Evolutionary conservation across 331 rosid genomes (phyloP).

Genomic region (Erythrophleum ivorense): DNA sequence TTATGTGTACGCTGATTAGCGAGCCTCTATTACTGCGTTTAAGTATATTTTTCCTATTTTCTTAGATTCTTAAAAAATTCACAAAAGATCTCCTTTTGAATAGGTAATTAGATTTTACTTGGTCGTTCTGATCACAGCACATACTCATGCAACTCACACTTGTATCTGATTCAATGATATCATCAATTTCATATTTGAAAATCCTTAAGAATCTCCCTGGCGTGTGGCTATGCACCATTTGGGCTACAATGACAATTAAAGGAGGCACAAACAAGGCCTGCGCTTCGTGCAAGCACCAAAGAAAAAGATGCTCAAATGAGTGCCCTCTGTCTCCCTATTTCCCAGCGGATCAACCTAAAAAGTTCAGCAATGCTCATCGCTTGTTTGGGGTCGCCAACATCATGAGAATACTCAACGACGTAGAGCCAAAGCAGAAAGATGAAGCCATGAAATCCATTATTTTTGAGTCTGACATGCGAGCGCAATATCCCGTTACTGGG

Average conservation of each 20-base stretch:
- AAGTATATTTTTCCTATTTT: too few species aligned
- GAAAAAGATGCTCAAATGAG: slow-evolving; percentile 49
- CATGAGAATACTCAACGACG: slow-evolving; percentile 25
- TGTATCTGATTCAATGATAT: not conserved
- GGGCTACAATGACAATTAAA: slow-evolving; percentile 41
- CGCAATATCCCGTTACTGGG: slow-evolving; percentile 41
- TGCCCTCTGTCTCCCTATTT: slow-evolving; percentile 58
- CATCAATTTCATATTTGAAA: not conserved
- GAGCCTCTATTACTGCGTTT: too few species aligned
- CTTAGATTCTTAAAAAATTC: too few species aligned
- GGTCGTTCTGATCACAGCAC: not conserved
- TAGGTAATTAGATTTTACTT: slow-evolving; percentile 31
- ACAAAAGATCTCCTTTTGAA: slow-evolving; percentile 31
- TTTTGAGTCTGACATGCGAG: slow-evolving; percentile 54
- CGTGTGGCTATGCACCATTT: not conserved
- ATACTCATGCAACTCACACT: not conserved
- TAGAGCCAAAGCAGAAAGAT: not conserved
- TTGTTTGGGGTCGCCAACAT: slow-evolving; percentile 59
- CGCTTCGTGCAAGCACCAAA: slow-evolving; percentile 65
- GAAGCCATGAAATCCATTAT: slow-evolving; percentile 59
- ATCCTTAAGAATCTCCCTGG: not conserved
- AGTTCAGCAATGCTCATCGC: slow-evolving; percentile 56
- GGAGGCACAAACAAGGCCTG: slow-evolving; percentile 63
- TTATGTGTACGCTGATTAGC: too few species aligned
- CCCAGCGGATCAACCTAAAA: slow-evolving; percentile 48